Base-by-base conservation (phyloP, 805 yeast genomes). In the Yamadazyma sp. region DNA sequence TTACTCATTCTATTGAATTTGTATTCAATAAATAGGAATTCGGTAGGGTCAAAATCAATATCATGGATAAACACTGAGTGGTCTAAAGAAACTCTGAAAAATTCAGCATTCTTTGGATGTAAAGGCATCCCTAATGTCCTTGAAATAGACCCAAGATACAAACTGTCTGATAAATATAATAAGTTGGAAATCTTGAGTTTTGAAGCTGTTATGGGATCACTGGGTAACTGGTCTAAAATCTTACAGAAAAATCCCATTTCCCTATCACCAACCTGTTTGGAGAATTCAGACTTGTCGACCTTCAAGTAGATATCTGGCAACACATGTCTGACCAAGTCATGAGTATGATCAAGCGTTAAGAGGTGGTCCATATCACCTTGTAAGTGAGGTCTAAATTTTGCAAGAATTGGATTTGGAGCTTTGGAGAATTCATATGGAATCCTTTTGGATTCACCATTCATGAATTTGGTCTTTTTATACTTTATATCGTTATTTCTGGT, bases 1-100 rank as follows among this genome's bases (percentile, higher is more conserved):
- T 64, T 65, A 38, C 50, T 46, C 52, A 61, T 44, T 23, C 62
- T 47, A 23, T 44, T 35, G 35, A 60, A 65, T 29, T 46, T 45
- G 44, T 50, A 62, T 40, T 61, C 68, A 39, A 62, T 31, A 35
- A 53, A 65, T 45, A 64, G 32, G 63, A 63, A 65, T 23, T 53
- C 44, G 23, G 62, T 56, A 1, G 67, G 58, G 38, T 62, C 64
- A 27, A 56, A 64, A 29, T 64, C 54, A 3, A 32, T 46, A 37
- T 64, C 69, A 42, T 65, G 69, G 46, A 55, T 55, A 39, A 44
- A 58, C 6, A 65, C 48, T 4, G 60, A 31, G 39, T 65, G 70
- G 41, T 65, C 70, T 33, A 65, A 51, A 25, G 64, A 56, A 2
- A 61, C 69, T 25, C 70, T 48, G 48, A 65, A 65, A 38, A 57